Base-by-base conservation (phyloP, 495 filamentous ascomycete species). In the Aspergillus biplanus region DNA sequence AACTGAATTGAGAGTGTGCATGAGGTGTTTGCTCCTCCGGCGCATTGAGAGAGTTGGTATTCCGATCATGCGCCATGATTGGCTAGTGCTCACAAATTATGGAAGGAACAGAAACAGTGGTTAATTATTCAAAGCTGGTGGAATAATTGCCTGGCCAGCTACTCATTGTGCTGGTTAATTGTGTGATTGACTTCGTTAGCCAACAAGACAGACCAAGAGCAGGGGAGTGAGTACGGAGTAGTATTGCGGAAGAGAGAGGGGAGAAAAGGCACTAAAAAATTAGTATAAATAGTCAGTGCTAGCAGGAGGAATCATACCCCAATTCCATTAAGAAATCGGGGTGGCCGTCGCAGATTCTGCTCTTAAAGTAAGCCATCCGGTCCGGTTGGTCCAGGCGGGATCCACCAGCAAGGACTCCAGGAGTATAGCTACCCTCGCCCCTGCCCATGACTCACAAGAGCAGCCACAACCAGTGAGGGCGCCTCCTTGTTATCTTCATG, bases 1-100 rank as follows among this genome's bases (percentile, higher is more conserved):
- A 87, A 47, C 73, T 73, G 32, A 86, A 83, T n/a, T 73, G 75
- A 71, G 85, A 87, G 11, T 78, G 81, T 5, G 72, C 64, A 54
- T 71, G 63, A 65, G 74, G 5, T 62, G 58, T 39, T 32, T 65
- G 63, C n/a, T 66, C 62, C 27, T 67, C 64, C 32, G 67, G 12
- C 12, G 62, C 61, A 56, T 66, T 59, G 61, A 68, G 59, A 27
- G 69, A 64, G 27, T 59, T 56, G 57, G 54, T 59, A 39, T 18
- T 65, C 47, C 57, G 52, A 32, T 63, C 65, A 5, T 60, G 66
- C 58, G 65, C 61, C 72, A 74, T 74, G 32, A n/a, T 18, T 50
- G 18, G 16, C 27, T 6, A 8, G n/a, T 50, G 47, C 47, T 21
- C 15, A 27, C 15, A 44, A 15, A 44, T 44, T 6, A 7, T 11